These are phyloP conservation scores for Stagonosporopsis chrysanthemi DNA, from an alignment of 2,329 filamentous ascomycete genomes.

Conservation along the genomic window DNA sequence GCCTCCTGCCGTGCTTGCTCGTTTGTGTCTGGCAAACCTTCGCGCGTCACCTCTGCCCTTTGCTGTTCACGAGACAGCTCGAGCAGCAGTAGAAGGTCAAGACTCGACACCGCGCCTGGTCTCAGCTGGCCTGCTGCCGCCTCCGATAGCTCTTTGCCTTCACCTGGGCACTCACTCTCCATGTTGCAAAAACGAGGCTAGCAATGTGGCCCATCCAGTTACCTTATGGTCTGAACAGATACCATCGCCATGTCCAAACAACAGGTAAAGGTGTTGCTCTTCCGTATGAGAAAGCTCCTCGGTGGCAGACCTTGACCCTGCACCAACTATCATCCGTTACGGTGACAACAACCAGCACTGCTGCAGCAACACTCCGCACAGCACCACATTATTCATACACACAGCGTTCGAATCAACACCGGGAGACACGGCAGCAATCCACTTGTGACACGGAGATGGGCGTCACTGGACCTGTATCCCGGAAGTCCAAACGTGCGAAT, in stretches of 20 bases:
- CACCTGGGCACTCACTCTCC: slow-evolving; percentile 1
- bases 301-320: slow-evolving; percentile 1
- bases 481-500: not conserved
- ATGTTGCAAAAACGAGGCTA: not conserved
- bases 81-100: too few relatives aligned
- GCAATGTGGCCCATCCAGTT: slow-evolving; percentile 17
- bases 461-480: not conserved
- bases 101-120: too few relatives aligned
- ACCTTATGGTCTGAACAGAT: slow-evolving; percentile 20
- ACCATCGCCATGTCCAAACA: not conserved
- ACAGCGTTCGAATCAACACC: not conserved
- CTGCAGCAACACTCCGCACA: not conserved
- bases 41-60: not conserved
- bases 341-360: not conserved
- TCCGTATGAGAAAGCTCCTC: not conserved
- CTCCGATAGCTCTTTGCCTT: not conserved
- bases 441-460: not conserved
- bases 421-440: not conserved
- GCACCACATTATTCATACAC: not conserved
- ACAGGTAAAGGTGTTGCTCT: not conserved
- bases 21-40: not conserved
- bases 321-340: not conserved
- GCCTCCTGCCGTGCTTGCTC: too few relatives aligned
- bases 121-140: not conserved
- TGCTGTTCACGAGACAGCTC: not conserved